These are phyloP conservation scores for Clonostachys rhizophaga DNA, from an alignment of 2,329 filamentous ascomycete genomes.

Conservation along the genomic window DNA sequence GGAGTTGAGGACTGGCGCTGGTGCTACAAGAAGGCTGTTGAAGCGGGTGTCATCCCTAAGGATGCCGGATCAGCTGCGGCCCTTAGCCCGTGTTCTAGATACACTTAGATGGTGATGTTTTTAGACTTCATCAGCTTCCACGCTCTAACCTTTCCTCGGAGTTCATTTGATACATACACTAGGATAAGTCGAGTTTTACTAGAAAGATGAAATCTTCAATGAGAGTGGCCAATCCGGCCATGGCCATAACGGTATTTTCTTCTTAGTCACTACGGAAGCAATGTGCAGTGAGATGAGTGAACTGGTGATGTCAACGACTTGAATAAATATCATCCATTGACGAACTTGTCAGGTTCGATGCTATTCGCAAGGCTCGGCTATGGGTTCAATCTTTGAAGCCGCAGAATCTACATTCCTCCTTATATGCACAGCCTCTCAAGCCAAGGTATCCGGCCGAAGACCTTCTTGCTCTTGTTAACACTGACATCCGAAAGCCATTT, in stretches of 20 bases:
- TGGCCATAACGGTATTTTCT: no score
- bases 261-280: no score
- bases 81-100: not conserved
- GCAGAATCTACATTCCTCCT: conserved; percentile 9
- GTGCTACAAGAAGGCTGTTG: conserved; percentile 63
- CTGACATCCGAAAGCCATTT: conserved; percentile 24
- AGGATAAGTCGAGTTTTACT: no score
- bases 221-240: no score
- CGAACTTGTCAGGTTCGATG: conserved; percentile 18
- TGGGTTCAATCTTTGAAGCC: conserved; percentile 20
- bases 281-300: no score
- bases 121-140: no score
- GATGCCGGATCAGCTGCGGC: not conserved
- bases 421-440: not conserved
- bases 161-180: no score
- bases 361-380: conserved; percentile 20
- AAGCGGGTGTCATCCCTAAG: conserved; percentile 5
- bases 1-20: conserved; percentile 56
- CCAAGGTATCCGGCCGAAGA: conserved; percentile 26
- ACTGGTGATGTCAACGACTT: no score
- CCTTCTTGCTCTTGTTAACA: conserved; percentile 22
- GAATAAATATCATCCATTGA: no score
- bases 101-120: not conserved
- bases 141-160: no score
- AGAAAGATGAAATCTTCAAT: no score